Conservation (phyloP, 2,329 filamentous ascomycete genomes). For the Microsporum ferrugineum region DNA sequence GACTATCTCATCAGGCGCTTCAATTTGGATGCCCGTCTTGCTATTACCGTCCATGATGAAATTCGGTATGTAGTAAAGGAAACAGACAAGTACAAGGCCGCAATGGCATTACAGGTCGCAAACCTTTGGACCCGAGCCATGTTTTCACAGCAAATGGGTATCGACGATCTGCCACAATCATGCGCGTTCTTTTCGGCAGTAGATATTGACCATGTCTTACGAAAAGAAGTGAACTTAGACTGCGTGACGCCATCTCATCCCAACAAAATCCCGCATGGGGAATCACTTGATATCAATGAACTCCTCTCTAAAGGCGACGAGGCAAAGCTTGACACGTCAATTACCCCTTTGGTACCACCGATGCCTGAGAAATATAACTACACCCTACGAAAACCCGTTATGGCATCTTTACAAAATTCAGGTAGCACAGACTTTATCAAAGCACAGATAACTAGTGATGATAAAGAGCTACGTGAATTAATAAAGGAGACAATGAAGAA, state of each 20-base stretch:
- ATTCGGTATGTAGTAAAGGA: slow-evolving; percentile 85
- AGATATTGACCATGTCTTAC: slow-evolving; percentile 87
- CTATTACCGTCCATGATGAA: slow-evolving; percentile 95
- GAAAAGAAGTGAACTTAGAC: slow-evolving; percentile 97
- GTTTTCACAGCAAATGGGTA: slow-evolving; percentile 94
- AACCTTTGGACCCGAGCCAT: slow-evolving; percentile 97
- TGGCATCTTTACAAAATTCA: slow-evolving; percentile 55
- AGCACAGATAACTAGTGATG: slow-evolving; percentile 69
- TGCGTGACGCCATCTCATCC: slow-evolving; percentile 84
- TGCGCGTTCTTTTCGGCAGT: slow-evolving; percentile 94
- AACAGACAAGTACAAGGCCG: slow-evolving; percentile 74
- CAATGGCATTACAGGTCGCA: slow-evolving; percentile 84
- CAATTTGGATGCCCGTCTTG: slow-evolving; percentile 71
- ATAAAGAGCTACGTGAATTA: slow-evolving; percentile 62
- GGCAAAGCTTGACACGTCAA: slow-evolving; percentile 57
- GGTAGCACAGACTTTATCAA: slow-evolving; percentile 55
- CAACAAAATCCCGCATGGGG: slow-evolving; percentile 66
- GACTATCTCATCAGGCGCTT: slow-evolving; percentile 80
- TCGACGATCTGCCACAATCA: slow-evolving; percentile 82
- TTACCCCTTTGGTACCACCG: slow-evolving; percentile 49
- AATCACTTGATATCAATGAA: slow-evolving; percentile 71
- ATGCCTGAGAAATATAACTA: slow-evolving; percentile 55
- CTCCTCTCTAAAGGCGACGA: slow-evolving; percentile 60
- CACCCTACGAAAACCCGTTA: slow-evolving; percentile 61
- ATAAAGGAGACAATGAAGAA: slow-evolving; percentile 48